phyloP scores from a whole-genome alignment of 2,329 filamentous ascomycete species.

The Phaeosphaeriaceae sp. region DNA sequence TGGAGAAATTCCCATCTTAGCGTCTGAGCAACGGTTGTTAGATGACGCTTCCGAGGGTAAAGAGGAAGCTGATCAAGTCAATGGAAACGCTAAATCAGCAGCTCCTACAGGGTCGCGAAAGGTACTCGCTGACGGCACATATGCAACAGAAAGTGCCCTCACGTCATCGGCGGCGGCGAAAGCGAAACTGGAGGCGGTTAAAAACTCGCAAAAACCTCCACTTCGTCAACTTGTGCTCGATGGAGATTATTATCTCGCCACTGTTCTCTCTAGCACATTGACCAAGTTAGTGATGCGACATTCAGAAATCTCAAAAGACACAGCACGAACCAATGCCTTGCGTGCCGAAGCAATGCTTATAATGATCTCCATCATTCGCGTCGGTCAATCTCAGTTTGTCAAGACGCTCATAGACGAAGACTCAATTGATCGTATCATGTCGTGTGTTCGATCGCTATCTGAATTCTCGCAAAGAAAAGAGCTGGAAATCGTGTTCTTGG shows the following conservation, averaged over 20 bases:
- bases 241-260: constrained; percentile 94
- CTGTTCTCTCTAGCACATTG: constrained; percentile 92
- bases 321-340: constrained; percentile 87
- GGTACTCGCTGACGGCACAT: constrained; percentile 94
- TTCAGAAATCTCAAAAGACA: constrained; percentile 86
- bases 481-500: constrained; percentile 88
- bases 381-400: constrained; percentile 98
- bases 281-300: constrained; percentile 99
- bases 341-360: constrained; percentile 98
- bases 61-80: constrained; percentile 71
- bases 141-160: constrained; percentile 93
- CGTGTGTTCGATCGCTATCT: constrained; percentile 88
- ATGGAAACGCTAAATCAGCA: constrained; percentile 77
- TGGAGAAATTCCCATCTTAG: constrained; percentile 95
- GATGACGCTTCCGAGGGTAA: constrained; percentile 73
- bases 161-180: constrained; percentile 90
- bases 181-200: constrained; percentile 93
- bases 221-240: constrained; percentile 90
- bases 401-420: constrained; percentile 98
- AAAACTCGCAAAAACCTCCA: constrained; percentile 94
- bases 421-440: constrained; percentile 98
- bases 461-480: constrained; percentile 91
- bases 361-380: constrained; percentile 98
- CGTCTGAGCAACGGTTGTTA: constrained; percentile 89
- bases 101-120: constrained; percentile 85